A percentile compares a stretch with the other conserved stretches of the same genome.
phyloP scores from a whole-genome alignment of 148 eudicot genomes.

The Talinum fruticosum region DNA sequence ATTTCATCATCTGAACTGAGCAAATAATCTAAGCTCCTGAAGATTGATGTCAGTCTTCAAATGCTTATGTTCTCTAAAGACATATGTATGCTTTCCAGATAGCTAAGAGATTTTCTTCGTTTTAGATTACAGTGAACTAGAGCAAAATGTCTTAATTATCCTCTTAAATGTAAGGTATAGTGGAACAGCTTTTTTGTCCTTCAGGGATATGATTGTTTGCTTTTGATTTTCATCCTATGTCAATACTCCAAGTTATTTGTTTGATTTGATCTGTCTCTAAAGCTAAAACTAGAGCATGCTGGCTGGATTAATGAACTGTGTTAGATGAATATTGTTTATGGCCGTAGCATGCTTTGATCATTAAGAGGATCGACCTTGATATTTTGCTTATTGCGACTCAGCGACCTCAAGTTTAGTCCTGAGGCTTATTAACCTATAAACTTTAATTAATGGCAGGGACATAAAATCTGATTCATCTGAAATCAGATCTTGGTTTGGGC shows the following conservation, averaged over 20 bases:
- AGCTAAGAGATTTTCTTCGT: too few species aligned
- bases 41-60: too few species aligned
- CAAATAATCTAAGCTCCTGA: too few species aligned
- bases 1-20: too few species aligned
- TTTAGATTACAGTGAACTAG: too few species aligned
- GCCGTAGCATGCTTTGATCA: neutral
- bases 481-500: slow-evolving; percentile 97
- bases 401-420: neutral
- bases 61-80: too few species aligned
- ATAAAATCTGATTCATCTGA: slow-evolving; percentile 38
- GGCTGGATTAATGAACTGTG: neutral
- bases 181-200: too few species aligned
- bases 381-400: neutral
- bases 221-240: neutral
- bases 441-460: slow-evolving; percentile 45
- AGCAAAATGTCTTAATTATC: too few species aligned
- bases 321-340: neutral
- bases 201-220: neutral
- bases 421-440: neutral
- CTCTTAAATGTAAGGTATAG: too few species aligned
- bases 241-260: neutral
- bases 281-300: neutral
- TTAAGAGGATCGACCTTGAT: slow-evolving; percentile 1
- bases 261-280: neutral
- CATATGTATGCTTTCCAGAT: neutral